These are phyloP conservation scores for Phytophthora palmivora DNA, from an alignment of 352 stramenopile species.

Conservation along the genomic window DNA sequence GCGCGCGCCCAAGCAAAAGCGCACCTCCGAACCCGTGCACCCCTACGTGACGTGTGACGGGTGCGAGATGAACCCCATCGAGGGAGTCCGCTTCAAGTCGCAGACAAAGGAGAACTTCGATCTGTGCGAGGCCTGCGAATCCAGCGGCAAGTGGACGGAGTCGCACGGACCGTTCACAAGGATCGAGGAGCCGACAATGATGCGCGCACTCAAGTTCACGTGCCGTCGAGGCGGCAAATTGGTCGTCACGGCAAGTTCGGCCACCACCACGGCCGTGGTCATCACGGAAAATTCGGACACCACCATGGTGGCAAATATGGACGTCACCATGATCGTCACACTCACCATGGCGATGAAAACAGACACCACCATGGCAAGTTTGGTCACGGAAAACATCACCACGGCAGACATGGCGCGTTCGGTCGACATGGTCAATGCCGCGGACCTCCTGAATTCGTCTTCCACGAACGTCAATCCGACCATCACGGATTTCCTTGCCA, in stretches of 20 bases:
- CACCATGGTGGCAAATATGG: slow-evolving; percentile 20
- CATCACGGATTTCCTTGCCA: neutral
- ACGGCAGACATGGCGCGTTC: neutral
- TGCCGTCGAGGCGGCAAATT: slow-evolving; percentile 38
- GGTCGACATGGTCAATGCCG: neutral
- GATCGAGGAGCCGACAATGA: slow-evolving; percentile 42
- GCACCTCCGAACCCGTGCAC: slow-evolving; percentile 46
- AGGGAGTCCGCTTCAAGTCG: slow-evolving; percentile 74
- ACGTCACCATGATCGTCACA: slow-evolving; percentile 23
- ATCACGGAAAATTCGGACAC: slow-evolving; percentile 2
- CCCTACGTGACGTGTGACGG: slow-evolving; percentile 61
- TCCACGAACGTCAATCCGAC: too few species aligned
- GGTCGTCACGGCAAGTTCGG: slow-evolving; percentile 29
- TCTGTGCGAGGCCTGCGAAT: slow-evolving; percentile 67
- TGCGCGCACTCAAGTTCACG: slow-evolving; percentile 40
- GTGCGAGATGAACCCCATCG: slow-evolving; percentile 67
- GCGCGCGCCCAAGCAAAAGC: slow-evolving; percentile 49
- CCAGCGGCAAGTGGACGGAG: slow-evolving; percentile 48
- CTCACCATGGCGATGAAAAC: too few species aligned
- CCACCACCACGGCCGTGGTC: slow-evolving; percentile 14
- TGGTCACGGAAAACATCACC: too few species aligned
- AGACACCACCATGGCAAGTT: too few species aligned
- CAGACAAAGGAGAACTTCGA: slow-evolving; percentile 68
- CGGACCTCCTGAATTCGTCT: too few species aligned
- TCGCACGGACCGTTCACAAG: slow-evolving; percentile 65